Percentiles rank a stretch among this genome's conserved stretches.
Evolutionary conservation across 495 filamentous ascomycete species (phyloP).

Genomic region (Daldinia childiae): DNA sequence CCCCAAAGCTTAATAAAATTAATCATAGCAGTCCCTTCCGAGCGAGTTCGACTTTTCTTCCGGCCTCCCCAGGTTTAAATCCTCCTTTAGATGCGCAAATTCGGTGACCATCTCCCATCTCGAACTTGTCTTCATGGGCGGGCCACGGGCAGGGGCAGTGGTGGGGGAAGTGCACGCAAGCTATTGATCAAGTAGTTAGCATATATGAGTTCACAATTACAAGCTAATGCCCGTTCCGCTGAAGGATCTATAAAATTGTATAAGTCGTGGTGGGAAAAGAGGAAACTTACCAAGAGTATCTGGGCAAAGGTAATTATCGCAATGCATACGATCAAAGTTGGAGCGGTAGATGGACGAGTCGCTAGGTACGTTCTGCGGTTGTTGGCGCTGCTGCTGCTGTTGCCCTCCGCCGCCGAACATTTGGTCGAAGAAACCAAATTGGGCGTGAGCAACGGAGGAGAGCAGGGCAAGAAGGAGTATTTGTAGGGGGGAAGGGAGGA

Average conservation of each 20-base stretch:
- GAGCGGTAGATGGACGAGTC: constrained; percentile 80
- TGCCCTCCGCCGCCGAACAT: constrained; percentile 64
- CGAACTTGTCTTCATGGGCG: constrained; percentile 84
- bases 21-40: constrained; percentile 81
- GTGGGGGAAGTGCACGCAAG: constrained; percentile 92
- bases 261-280: background rate
- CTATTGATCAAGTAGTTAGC: constrained; percentile 40
- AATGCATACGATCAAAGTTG: constrained; percentile 74
- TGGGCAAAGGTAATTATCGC: constrained; percentile 91
- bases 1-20: background rate
- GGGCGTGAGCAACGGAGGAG: constrained; percentile 54
- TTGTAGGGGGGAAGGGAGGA: constrained; percentile 11
- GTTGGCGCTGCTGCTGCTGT: constrained; percentile 68
- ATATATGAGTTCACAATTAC: too few relatives aligned
- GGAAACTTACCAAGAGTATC: constrained; percentile 70
- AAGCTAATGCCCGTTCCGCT: background rate
- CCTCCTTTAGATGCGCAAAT: constrained; percentile 86
- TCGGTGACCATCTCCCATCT: constrained; percentile 81
- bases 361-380: constrained; percentile 78
- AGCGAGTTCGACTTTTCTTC: constrained; percentile 81
- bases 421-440: constrained; percentile 92
- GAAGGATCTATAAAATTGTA: too few relatives aligned
- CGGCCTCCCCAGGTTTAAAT: constrained; percentile 76
- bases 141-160: constrained; percentile 92
- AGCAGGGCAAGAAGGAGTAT: constrained; percentile 48